Evolutionary conservation across 495 filamentous ascomycete genomes (phyloP).

Genomic region (Aspergillus diversus): DNA sequence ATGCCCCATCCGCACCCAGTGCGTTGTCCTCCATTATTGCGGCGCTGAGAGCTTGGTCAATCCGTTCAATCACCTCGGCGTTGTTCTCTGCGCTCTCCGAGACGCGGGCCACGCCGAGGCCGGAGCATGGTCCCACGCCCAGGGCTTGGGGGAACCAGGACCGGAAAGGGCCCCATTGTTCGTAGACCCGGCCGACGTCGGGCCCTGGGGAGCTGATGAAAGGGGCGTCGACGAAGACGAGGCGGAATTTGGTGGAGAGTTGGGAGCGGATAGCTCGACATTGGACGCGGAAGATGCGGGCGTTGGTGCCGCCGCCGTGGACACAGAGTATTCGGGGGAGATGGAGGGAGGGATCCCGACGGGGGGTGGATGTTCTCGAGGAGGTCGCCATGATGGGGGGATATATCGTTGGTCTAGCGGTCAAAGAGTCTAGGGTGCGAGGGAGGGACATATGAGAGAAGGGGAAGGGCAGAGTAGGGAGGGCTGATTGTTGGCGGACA

Average conservation of each 20-base stretch:
- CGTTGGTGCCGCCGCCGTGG: conserved; percentile 68
- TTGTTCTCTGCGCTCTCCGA: background rate
- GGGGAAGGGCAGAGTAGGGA: too few relatives aligned
- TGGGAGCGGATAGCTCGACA: conserved; percentile 52
- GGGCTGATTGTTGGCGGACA: too few relatives aligned
- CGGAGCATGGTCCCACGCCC: background rate
- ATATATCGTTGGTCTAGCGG: too few relatives aligned
- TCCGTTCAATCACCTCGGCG: background rate
- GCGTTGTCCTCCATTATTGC: background rate
- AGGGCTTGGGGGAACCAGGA: conserved; percentile 49
- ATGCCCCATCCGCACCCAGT: conserved; percentile 41
- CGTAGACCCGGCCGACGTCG: conserved; percentile 57
- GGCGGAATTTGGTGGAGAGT: conserved; percentile 55
- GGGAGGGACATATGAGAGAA: too few relatives aligned
- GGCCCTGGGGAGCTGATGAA: conserved; percentile 49
- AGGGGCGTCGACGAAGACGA: conserved; percentile 63
- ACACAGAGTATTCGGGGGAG: conserved; percentile 69
- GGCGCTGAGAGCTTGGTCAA: background rate
- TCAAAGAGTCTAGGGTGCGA: too few relatives aligned
- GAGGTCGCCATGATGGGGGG: too few relatives aligned
- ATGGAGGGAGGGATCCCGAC: conserved; percentile 24
- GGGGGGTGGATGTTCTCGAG: too few relatives aligned
- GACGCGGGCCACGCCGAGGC: background rate
- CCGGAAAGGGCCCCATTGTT: conserved; percentile 57
- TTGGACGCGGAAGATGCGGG: conserved; percentile 61